Base-by-base conservation (phyloP, 129 eudicot species). In the Helianthus tuberosus region DNA sequence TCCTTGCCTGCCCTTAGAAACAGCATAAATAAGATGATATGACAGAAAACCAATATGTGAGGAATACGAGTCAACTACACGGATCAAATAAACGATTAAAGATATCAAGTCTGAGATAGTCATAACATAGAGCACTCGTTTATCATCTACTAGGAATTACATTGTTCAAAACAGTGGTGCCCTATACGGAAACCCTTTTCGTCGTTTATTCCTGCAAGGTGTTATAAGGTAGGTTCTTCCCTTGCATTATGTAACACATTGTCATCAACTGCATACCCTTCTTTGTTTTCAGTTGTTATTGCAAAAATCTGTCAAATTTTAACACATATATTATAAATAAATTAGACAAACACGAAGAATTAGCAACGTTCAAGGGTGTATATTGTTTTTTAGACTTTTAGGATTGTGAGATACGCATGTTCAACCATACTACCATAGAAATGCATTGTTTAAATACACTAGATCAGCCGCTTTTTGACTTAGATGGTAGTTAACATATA, bases 121-220 rank as follows among this genome's bases (percentile, higher is more conserved):
- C 71, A 35, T 39, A 75, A 14, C 17, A 17, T 66, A n/a, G n/a
- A n/a, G n/a, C n/a, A n/a, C n/a, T n/a, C n/a, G n/a, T n/a, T n/a
- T n/a, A 49, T 62, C 63, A 59, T 60, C 9, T 36, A 11, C 27
- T 69, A 7, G 48, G 66, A 39, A 9, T 41, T 52, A 51, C 16
- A 59, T 15, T 9, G 20, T 63, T 84, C 71, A 84, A 46, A 73
- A 80, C 65, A 84, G 23, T 43, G 89, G 86, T 1, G 89, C 81
- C 74, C 86, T 85, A 5, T 41, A 10, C 6, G 89, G 73, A 59
- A 81, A 12, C 68, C 81, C 86, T 66, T 85, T 85, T 27, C 89
- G 71, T 55, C 54, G 77, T 15, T 77, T 80, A 6, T 60, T 78
- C 64, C 65, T 85, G 25, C 76, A 32, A 52, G 78, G 50, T 43